Conservation (phyloP, 768 basidiomycete genomes). For the Russula olivacea region DNA sequence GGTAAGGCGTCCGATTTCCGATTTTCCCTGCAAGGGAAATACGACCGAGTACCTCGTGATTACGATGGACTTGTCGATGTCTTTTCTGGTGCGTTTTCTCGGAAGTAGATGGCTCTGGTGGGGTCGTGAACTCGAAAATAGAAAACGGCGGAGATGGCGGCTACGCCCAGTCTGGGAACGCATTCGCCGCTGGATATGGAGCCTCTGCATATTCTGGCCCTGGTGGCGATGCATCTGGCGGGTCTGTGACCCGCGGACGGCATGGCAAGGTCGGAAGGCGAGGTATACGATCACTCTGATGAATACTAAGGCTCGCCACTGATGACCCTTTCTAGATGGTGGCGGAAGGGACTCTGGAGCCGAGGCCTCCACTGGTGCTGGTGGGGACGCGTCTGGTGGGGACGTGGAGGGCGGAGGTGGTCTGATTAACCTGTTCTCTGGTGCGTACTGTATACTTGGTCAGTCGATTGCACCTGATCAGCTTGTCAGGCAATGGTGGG, state of each 20-base stretch:
- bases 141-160: slow-evolving; percentile 18
- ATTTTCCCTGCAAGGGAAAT: not conserved
- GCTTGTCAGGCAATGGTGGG: slow-evolving; percentile 14
- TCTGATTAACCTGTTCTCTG: slow-evolving; percentile 17
- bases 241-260: not conserved
- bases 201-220: slow-evolving; percentile 3
- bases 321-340: not conserved
- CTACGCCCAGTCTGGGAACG: slow-evolving; percentile 11
- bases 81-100: slow-evolving; percentile 7
- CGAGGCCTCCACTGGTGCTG: slow-evolving; percentile 9
- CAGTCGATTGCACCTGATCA: not conserved
- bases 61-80: not conserved
- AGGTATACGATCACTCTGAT: not conserved
- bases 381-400: slow-evolving; percentile 21
- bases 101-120: not conserved
- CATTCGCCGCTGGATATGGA: not conserved
- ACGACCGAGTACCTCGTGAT: not conserved
- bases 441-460: not conserved
- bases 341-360: not conserved
- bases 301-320: not conserved
- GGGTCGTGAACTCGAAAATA: not conserved
- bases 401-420: slow-evolving; percentile 2
- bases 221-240: slow-evolving; percentile 7
- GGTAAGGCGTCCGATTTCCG: not conserved
- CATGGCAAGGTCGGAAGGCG: not conserved